Conservation (phyloP, 1,284 basidiomycete species). For the Rhizoctonia solani region DNA sequence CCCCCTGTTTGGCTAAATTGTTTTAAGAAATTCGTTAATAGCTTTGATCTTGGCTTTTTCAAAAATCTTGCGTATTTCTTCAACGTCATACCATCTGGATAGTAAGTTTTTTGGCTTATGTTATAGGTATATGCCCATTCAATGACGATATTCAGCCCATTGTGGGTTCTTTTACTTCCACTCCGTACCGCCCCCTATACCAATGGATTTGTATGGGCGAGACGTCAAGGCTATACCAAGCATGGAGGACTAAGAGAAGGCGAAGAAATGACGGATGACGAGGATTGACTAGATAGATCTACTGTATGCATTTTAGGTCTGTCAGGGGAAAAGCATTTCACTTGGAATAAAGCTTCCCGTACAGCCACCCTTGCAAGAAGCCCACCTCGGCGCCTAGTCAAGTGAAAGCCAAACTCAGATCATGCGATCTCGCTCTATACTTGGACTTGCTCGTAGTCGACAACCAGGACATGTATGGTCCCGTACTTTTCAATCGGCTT, state of each 20-base stretch:
- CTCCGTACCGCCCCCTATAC: conserved; percentile 79
- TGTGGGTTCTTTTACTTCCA: conserved; percentile 80
- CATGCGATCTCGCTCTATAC: background rate
- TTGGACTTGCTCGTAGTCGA: background rate
- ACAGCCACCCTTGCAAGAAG: background rate
- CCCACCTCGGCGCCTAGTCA: conserved; percentile 3
- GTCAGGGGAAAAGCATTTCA: background rate
- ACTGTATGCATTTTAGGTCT: background rate
- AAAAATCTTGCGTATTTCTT: conserved; percentile 86
- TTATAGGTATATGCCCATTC: conserved; percentile 11
- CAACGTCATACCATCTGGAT: conserved; percentile 78
- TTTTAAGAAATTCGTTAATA: conserved; percentile 89
- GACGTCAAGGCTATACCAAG: conserved; percentile 58
- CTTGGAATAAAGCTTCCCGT: background rate
- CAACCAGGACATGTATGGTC: background rate
- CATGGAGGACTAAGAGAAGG: conserved; percentile 50
- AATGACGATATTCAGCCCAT: conserved; percentile 54
- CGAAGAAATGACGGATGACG: conserved; percentile 55
- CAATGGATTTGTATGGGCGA: conserved; percentile 83
- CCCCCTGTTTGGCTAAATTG: too few relatives aligned
- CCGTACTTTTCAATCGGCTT: background rate
- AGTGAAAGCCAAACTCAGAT: background rate
- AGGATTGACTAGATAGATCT: conserved; percentile 5
- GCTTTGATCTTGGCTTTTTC: conserved; percentile 82
- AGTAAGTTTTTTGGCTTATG: conserved; percentile 57